Conservation (phyloP, 2,329 filamentous ascomycete genomes). For the Cytospora chrysosperma region DNA sequence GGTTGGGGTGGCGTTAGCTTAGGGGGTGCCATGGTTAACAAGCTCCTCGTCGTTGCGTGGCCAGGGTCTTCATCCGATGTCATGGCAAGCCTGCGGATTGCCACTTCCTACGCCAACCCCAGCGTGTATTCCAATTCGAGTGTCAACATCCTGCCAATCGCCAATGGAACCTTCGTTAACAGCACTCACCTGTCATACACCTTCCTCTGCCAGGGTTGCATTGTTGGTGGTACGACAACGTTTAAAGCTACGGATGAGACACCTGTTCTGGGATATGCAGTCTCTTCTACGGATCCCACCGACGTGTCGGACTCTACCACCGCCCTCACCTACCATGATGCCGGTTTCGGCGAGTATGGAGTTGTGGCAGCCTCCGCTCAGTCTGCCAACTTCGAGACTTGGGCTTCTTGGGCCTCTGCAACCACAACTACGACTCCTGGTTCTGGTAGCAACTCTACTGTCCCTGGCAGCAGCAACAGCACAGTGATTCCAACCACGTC, state of each 20-base stretch:
- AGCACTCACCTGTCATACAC: constrained; percentile 47
- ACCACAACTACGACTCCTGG: constrained; percentile 14
- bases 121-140: constrained; percentile 37
- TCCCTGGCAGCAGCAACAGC: constrained; percentile 25
- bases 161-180: constrained; percentile 48
- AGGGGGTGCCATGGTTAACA: constrained; percentile 42
- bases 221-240: constrained; percentile 31
- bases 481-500: constrained; percentile 27
- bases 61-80: constrained; percentile 40
- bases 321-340: constrained; percentile 40
- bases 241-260: constrained; percentile 29
- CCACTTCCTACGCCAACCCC: constrained; percentile 40
- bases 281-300: constrained; percentile 35
- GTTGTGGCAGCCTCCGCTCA: constrained; percentile 34
- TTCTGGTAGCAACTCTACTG: constrained; percentile 18
- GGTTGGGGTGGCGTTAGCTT: constrained; percentile 47
- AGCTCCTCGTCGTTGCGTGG: constrained; percentile 46
- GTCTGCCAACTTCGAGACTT: constrained; percentile 33
- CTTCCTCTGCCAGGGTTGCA: constrained; percentile 45
- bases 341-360: constrained; percentile 39
- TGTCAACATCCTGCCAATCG: constrained; percentile 40
- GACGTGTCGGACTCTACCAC: constrained; percentile 34
- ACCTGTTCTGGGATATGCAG: constrained; percentile 41
- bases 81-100: constrained; percentile 26
- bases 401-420: constrained; percentile 24